Percentiles rank a stretch among this genome's conserved stretches.
phyloP scores from a whole-genome alignment of 176 grass and related monocot species.

The Carex littledalei region DNA sequence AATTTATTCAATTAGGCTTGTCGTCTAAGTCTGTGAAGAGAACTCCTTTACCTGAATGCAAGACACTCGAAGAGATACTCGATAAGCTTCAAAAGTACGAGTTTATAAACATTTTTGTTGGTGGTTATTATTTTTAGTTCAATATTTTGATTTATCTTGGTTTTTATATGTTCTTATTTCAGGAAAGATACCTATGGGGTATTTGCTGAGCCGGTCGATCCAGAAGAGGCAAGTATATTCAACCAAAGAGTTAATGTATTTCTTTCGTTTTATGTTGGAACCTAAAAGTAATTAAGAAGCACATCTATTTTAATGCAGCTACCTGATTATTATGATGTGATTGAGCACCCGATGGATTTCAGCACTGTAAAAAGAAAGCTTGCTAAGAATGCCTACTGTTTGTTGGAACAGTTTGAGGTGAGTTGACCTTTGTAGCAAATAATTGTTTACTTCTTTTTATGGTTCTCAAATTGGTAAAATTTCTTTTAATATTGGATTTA shows the following conservation, averaged over 20 bases:
- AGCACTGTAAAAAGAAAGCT: constrained; percentile 85
- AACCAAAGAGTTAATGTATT: background rate
- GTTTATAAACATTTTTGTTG: constrained; percentile 4
- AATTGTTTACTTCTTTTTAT: background rate
- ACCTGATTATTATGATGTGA: constrained; percentile 93
- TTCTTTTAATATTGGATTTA: constrained; percentile 1
- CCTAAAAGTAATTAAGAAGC: background rate
- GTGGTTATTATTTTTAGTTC: constrained; percentile 11
- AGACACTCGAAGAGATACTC: constrained; percentile 70
- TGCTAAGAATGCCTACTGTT: constrained; percentile 63
- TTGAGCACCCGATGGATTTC: constrained; percentile 98
- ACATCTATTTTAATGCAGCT: constrained; percentile 48
- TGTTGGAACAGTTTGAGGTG: constrained; percentile 95
- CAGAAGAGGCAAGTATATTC: constrained; percentile 58
- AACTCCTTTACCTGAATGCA: constrained; percentile 71
- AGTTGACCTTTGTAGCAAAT: constrained; percentile 11
- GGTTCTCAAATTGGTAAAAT: background rate
- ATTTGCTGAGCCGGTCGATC: constrained; percentile 88
- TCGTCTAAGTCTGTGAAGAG: constrained; percentile 28
- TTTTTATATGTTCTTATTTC: background rate
- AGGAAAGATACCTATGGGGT: constrained; percentile 96
- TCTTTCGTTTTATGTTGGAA: background rate
- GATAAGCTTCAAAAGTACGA: constrained; percentile 93
- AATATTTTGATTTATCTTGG: constrained; percentile 23
- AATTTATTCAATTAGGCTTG: constrained; percentile 15